Evolutionary conservation across 2,329 filamentous ascomycete species (phyloP), one percentile per base, ranked within the genome.

Genomic region (Plectosphaerella plurivora): DNA sequence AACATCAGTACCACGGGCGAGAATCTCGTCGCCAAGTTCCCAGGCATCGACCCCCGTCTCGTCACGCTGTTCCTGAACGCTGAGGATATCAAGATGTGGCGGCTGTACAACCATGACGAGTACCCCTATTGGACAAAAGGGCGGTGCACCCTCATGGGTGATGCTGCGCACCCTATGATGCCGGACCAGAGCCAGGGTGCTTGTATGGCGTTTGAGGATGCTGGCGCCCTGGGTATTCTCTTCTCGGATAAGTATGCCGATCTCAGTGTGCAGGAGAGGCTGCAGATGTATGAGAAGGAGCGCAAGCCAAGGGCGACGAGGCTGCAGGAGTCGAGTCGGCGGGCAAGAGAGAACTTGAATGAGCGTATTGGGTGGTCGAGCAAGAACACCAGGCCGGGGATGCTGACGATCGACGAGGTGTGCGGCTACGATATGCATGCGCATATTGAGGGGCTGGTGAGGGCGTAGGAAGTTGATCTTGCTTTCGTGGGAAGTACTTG

Each of bases 331-430:
- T 41, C 37, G 37, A 41, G 37, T 8, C 37, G 37, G 37, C 14
- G 37, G 37, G 37, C 37, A 18, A 6, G 37, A 14, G 37, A 41
- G 11, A 41, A 41, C 16, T 14, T 41, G 37, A 41, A 41, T n/a
- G 37, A 41, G 14, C 14, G 37, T 7, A 41, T 41, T 18, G 37
- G 37, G 37, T 41, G 37, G 37, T 41, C 37, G 37, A 41, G 37
- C 37, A 41, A 41, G 37, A 14, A 81, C 55, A 78, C 86, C 49
- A 76, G 83, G 59, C 78, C 72, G 57, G 74, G 79, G 45, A 84
- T 84, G 56, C 61, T 88, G 28, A 87, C 84, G 0, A 86, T 88
- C 47, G 82, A 86, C 56, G 84, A 88, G 64, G 87, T 88, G 82
- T 87, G 87, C 51, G 79, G 77, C 14, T 84, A 84, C 55, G 78